phyloP scores from a whole-genome alignment of 148 eudicot genomes.

The Gaultheria prostrata region DNA sequence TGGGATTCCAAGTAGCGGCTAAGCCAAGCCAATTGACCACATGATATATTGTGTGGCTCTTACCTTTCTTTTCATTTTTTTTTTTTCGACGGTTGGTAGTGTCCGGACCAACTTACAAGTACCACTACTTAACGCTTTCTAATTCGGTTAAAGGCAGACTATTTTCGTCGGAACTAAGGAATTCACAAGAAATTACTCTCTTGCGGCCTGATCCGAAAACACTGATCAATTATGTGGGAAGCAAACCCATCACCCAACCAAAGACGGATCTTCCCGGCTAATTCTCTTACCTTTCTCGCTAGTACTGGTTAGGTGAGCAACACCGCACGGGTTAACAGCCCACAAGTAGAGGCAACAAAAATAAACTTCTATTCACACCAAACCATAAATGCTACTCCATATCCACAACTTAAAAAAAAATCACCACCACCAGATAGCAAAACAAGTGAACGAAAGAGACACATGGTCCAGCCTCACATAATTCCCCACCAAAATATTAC shows the following conservation, averaged over 20 bases:
- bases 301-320: not conserved
- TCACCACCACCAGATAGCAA: not conserved
- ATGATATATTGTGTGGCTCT: not conserved
- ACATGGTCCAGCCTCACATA: not conserved
- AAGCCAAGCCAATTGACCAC: constrained; percentile 38
- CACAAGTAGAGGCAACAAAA: not conserved
- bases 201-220: too few relatives aligned
- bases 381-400: not conserved
- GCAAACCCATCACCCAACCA: too few relatives aligned
- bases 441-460: not conserved
- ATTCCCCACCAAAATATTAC: constrained; percentile 6
- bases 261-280: too few relatives aligned
- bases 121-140: too few relatives aligned
- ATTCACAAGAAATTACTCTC: too few relatives aligned
- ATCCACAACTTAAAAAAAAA: not conserved
- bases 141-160: too few relatives aligned
- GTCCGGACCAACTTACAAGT: not conserved
- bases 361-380: not conserved
- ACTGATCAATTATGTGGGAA: too few relatives aligned
- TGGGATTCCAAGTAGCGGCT: constrained; percentile 41
- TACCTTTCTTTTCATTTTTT: not conserved
- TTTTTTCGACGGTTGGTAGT: too few relatives aligned
- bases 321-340: not conserved
- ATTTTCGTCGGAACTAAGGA: too few relatives aligned
- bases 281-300: not conserved